Evolutionary conservation across 257 asterid species (phyloP).

Genomic region (Solanum bulbocastanum): DNA sequence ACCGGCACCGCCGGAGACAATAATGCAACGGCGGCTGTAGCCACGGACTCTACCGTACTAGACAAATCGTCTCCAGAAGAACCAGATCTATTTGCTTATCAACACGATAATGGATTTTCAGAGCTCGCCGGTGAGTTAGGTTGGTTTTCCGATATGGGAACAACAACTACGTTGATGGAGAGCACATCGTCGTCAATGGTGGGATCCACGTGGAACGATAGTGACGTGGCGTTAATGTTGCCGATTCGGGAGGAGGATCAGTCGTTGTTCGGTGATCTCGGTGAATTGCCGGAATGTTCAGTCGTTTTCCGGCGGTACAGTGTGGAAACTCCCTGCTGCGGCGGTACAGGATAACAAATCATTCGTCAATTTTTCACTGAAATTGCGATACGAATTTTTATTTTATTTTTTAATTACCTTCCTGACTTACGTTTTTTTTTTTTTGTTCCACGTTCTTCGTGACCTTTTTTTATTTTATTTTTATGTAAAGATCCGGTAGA

Average conservation of each 20-base stretch:
- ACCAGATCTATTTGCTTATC: slow-evolving; percentile 15
- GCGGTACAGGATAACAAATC: slow-evolving; percentile 15
- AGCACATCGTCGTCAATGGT: slow-evolving; percentile 24
- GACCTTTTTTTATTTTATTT: neutral
- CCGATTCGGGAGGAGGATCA: slow-evolving; percentile 69
- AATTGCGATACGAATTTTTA: neutral
- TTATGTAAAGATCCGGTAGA: neutral
- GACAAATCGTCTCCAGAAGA: slow-evolving; percentile 24
- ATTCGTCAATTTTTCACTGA: neutral
- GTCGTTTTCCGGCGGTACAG: slow-evolving; percentile 45
- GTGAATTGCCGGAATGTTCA: slow-evolving; percentile 68
- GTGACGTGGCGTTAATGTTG: slow-evolving; percentile 33
- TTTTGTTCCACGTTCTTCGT: neutral
- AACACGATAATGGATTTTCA: slow-evolving; percentile 24
- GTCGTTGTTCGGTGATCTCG: slow-evolving; percentile 62
- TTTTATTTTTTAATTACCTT: neutral
- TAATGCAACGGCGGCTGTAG: neutral
- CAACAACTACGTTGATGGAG: slow-evolving; percentile 35
- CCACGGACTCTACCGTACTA: neutral
- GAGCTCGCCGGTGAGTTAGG: slow-evolving; percentile 60
- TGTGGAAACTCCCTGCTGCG: slow-evolving; percentile 33
- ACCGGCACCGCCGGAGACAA: neutral
- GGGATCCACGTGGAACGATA: slow-evolving; percentile 40
- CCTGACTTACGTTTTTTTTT: neutral
- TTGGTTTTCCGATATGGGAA: slow-evolving; percentile 53